A percentile compares a stretch with the other conserved stretches of the same genome.
phyloP scores from a whole-genome alignment of 2,329 filamentous ascomycete species.

The Aspergillus latus region DNA sequence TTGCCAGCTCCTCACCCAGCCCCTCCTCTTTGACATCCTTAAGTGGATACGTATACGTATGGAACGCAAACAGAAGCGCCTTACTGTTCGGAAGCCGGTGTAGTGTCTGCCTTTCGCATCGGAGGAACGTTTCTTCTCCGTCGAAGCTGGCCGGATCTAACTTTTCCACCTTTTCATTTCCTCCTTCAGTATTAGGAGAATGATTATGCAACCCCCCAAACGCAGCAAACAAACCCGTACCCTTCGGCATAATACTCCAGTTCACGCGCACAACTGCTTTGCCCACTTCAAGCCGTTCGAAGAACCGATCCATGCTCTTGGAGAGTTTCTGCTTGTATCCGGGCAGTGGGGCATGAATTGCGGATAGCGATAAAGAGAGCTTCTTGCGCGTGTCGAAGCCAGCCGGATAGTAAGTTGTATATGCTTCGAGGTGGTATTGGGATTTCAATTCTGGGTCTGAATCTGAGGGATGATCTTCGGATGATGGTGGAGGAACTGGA shows the following conservation, averaged over 20 bases:
- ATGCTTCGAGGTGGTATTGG: slow-evolving; percentile 58
- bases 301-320: slow-evolving; percentile 63
- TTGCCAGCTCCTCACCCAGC: slow-evolving; percentile 52
- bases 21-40: slow-evolving; percentile 58
- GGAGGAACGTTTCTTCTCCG: slow-evolving; percentile 44
- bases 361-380: slow-evolving; percentile 51
- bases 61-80: slow-evolving; percentile 61
- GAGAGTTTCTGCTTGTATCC: slow-evolving; percentile 58
- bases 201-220: slow-evolving; percentile 37
- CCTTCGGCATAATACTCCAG: slow-evolving; percentile 42
- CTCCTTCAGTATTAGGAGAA: neutral
- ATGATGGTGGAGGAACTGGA: neutral
- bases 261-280: slow-evolving; percentile 58
- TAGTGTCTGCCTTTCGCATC: slow-evolving; percentile 62
- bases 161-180: slow-evolving; percentile 17
- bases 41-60: slow-evolving; percentile 62
- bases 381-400: slow-evolving; percentile 61
- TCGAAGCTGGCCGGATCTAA: slow-evolving; percentile 42
- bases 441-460: slow-evolving; percentile 23
- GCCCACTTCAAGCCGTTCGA: slow-evolving; percentile 54
- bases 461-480: neutral
- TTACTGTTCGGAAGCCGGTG: slow-evolving; percentile 56
- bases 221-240: slow-evolving; percentile 42
- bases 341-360: slow-evolving; percentile 61
- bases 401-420: slow-evolving; percentile 56